Conservation (phyloP, 2,329 filamentous ascomycete species). For the Tolypocladium sp. region DNA sequence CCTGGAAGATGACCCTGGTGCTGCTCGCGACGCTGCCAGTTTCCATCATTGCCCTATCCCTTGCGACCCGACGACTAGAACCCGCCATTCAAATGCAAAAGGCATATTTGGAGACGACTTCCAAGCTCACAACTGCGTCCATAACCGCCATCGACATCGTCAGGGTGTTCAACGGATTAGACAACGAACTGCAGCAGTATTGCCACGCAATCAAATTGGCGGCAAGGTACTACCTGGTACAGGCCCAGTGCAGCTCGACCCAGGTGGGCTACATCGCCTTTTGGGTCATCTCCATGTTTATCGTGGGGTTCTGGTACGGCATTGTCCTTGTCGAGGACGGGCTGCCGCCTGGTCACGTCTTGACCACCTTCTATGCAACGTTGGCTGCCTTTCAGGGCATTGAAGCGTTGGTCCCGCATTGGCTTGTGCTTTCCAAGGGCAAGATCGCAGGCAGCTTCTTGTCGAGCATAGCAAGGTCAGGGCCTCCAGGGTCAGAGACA, state of each 20-base stretch:
- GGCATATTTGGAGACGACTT: constrained; percentile 55
- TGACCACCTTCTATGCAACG: constrained; percentile 81
- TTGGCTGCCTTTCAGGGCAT: constrained; percentile 68
- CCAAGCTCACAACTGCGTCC: constrained; percentile 62
- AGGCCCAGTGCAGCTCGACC: constrained; percentile 58
- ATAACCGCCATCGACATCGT: constrained; percentile 73
- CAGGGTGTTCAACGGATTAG: constrained; percentile 74
- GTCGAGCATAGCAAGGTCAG: constrained; percentile 27
- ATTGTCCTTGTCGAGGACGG: constrained; percentile 56
- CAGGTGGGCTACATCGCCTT: constrained; percentile 69
- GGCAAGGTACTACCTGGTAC: constrained; percentile 53
- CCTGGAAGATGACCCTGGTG: constrained; percentile 77
- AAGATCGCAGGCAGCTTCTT: constrained; percentile 63
- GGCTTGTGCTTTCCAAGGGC: constrained; percentile 71
- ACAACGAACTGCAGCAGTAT: constrained; percentile 61
- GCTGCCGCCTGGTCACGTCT: constrained; percentile 53
- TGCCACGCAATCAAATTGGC: constrained; percentile 45
- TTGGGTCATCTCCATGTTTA: constrained; percentile 70
- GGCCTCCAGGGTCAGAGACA: not conserved
- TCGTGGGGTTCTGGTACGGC: constrained; percentile 86
- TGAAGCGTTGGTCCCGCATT: constrained; percentile 65
- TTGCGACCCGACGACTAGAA: constrained; percentile 53
- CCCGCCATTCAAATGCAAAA: constrained; percentile 62
- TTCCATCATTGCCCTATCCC: constrained; percentile 48
- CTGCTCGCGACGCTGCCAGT: constrained; percentile 66